A percentile compares a stretch with the other conserved stretches of the same genome.
Conservation (phyloP, 202 grass and related monocot species). For the Setaria italica region DNA sequence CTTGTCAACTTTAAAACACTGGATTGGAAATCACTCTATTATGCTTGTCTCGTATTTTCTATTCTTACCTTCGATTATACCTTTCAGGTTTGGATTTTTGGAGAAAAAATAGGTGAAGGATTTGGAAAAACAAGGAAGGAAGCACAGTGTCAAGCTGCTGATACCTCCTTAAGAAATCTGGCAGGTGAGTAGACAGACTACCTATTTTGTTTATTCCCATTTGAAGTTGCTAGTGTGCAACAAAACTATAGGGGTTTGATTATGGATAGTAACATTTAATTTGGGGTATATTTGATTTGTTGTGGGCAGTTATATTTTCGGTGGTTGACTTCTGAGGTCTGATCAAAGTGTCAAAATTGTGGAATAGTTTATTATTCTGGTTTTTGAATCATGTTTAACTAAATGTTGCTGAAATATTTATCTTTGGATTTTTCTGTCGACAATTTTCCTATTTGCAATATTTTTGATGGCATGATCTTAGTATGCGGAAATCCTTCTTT, state of each 20-base stretch:
- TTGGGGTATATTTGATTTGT: background rate
- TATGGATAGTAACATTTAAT: background rate
- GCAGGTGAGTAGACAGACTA: constrained; percentile 53
- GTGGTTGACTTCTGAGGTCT: constrained; percentile 7
- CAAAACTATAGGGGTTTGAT: background rate
- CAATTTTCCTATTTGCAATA: background rate
- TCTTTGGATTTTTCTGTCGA: constrained; percentile 10
- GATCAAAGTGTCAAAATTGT: background rate
- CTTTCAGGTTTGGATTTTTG: constrained; percentile 88
- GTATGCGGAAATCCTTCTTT: background rate
- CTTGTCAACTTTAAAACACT: no score
- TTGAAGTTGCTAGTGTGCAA: constrained; percentile 27
- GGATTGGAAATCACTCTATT: constrained; percentile 32
- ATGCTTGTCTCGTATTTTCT: constrained; percentile 7
- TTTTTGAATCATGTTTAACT: background rate
- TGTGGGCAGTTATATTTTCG: constrained; percentile 24
- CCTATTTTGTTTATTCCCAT: background rate
- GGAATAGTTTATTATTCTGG: constrained; percentile 5
- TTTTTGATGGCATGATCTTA: background rate
- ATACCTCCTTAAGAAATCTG: constrained; percentile 76
- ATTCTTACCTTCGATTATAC: constrained; percentile 20
- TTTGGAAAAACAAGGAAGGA: constrained; percentile 87
- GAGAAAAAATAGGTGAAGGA: constrained; percentile 89
- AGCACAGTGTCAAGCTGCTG: constrained; percentile 68
- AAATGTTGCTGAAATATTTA: constrained; percentile 11